Conservation (phyloP, 768 basidiomycete species). For the Agaricus subrufescens region DNA sequence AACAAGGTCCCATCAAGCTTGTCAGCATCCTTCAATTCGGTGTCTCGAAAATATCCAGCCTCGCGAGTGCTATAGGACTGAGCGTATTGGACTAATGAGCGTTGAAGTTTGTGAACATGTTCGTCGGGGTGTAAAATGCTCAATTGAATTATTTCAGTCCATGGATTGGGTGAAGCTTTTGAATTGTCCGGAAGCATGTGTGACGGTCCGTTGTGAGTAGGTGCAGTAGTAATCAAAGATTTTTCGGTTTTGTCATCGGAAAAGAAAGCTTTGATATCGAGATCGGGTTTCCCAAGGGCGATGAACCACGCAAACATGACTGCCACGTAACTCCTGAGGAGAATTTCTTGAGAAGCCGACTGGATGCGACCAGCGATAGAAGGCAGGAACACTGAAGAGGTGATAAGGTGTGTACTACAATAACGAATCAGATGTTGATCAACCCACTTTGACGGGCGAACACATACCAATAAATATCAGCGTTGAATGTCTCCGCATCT, state of each 20-base stretch:
- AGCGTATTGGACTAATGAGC: conserved; percentile 29
- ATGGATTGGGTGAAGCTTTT: conserved; percentile 45
- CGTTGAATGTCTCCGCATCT: conserved; percentile 32
- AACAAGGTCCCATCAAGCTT: conserved; percentile 58
- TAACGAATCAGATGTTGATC: not conserved
- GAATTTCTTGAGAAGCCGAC: conserved; percentile 37
- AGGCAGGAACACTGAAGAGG: conserved; percentile 58
- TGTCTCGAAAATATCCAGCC: conserved; percentile 17
- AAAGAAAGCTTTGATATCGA: conserved; percentile 50
- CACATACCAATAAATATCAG: conserved; percentile 57
- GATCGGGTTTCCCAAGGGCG: conserved; percentile 45
- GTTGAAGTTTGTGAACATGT: conserved; percentile 33
- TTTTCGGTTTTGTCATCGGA: not conserved
- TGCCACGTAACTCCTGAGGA: conserved; percentile 56
- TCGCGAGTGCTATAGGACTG: conserved; percentile 8
- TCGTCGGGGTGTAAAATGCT: conserved; percentile 57
- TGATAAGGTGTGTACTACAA: conserved; percentile 62
- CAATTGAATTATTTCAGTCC: conserved; percentile 51
- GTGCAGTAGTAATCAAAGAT: not conserved
- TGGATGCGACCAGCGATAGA: conserved; percentile 37
- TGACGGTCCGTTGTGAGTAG: conserved; percentile 7
- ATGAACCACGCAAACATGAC: conserved; percentile 50
- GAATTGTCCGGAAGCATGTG: too few species aligned
- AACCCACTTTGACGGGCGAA: not conserved
- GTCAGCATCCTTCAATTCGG: conserved; percentile 35